Percentiles rank a stretch among this genome's conserved stretches.
Conservation (phyloP, 306 rosid genomes). For the Datisca glomerata region DNA sequence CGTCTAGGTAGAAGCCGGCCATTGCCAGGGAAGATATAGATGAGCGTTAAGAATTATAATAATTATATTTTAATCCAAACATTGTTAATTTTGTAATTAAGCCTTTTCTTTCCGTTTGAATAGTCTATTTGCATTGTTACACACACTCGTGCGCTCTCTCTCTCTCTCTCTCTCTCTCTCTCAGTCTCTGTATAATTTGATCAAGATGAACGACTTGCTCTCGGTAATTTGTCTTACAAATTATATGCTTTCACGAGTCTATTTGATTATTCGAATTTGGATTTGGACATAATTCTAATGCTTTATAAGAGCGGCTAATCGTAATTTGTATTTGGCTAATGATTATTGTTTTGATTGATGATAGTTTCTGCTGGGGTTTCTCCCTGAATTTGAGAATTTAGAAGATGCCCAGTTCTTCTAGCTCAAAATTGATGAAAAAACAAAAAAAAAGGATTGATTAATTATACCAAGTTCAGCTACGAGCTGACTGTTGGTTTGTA, state of each 20-base stretch:
- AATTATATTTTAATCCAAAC: too few relatives aligned
- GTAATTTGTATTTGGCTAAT: neutral
- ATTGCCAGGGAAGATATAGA: too few relatives aligned
- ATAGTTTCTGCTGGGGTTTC: neutral
- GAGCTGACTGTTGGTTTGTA: too few relatives aligned
- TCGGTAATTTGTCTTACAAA: conserved; percentile 36
- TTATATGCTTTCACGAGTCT: neutral
- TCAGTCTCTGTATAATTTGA: conserved; percentile 3
- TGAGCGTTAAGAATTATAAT: too few relatives aligned
- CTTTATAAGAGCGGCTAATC: neutral
- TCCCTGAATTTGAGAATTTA: neutral
- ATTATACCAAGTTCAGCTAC: too few relatives aligned
- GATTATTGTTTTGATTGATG: neutral
- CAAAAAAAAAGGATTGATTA: too few relatives aligned
- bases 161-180: conserved; percentile 1
- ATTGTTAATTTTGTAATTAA: too few relatives aligned
- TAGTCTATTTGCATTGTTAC: conserved; percentile 1
- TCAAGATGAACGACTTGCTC: conserved; percentile 86
- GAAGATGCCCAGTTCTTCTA: conserved; percentile 3
- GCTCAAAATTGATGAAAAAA: neutral
- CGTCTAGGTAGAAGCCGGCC: too few relatives aligned
- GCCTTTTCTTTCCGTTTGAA: neutral
- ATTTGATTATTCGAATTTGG: conserved; percentile 9
- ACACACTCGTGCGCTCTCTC: conserved; percentile 2
- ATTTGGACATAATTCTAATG: too few relatives aligned